phyloP scores from a whole-genome alignment of 2,329 filamentous ascomycete genomes.

The Cucurbitaria berberidis region DNA sequence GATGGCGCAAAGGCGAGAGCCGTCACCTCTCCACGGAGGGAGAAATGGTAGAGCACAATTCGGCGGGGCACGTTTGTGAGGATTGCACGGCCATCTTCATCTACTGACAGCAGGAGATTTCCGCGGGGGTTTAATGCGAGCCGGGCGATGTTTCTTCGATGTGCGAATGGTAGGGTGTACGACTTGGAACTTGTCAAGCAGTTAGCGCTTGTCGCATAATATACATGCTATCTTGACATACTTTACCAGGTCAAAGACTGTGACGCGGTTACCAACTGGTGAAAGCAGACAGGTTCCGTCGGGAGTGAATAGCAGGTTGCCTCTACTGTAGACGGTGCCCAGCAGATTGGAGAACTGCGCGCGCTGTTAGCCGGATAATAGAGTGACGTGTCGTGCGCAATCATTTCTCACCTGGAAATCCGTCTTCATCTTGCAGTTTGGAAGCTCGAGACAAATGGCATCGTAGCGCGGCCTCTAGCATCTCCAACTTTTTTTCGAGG shows the following conservation, averaged over 20 bases:
- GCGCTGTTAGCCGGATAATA: constrained; percentile 30
- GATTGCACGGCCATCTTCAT: constrained; percentile 93
- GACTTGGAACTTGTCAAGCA: constrained; percentile 73
- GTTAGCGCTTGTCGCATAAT: constrained; percentile 6
- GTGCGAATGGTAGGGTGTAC: constrained; percentile 84
- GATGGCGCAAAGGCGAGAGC: constrained; percentile 90
- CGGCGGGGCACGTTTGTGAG: constrained; percentile 87
- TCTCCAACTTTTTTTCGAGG: constrained; percentile 46
- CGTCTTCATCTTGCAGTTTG: constrained; percentile 80
- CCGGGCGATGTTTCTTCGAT: constrained; percentile 89
- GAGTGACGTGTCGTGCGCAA: neutral
- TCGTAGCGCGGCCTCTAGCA: constrained; percentile 31
- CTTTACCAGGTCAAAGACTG: constrained; percentile 96
- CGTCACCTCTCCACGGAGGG: constrained; percentile 84
- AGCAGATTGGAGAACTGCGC: constrained; percentile 93
- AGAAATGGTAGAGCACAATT: constrained; percentile 90
- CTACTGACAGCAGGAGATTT: constrained; percentile 89
- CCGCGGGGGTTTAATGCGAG: constrained; percentile 88
- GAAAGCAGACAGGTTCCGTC: constrained; percentile 96
- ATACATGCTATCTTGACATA: constrained; percentile 54
- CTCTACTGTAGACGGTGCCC: constrained; percentile 97
- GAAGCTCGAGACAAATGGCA: constrained; percentile 13
- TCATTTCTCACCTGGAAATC: constrained; percentile 83
- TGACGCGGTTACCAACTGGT: constrained; percentile 93
- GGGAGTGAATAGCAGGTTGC: constrained; percentile 94